Evolutionary conservation across 1,284 basidiomycete species (phyloP).

Genomic region (Moesziomyces sp.): DNA sequence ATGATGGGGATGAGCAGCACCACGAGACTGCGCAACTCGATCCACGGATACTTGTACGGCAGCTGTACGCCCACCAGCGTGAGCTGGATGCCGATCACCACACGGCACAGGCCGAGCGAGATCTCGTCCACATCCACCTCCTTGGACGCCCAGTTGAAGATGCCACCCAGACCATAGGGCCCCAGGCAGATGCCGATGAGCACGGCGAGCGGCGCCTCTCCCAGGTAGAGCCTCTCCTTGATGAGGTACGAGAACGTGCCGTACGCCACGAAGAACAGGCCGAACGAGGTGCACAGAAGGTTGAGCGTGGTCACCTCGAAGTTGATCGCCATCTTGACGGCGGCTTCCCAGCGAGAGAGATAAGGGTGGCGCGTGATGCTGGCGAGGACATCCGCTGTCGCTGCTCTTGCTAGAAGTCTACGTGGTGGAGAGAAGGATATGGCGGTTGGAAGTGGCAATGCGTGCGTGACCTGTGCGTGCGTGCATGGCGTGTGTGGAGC

Average conservation of each 20-base stretch:
- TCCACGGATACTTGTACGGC: conserved; percentile 54
- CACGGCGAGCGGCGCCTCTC: conserved; percentile 59
- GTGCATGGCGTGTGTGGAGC: too few relatives aligned
- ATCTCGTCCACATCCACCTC: conserved; percentile 42
- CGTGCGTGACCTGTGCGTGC: too few relatives aligned
- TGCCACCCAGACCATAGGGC: conserved; percentile 50
- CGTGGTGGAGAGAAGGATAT: too few relatives aligned
- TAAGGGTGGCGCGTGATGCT: too few relatives aligned
- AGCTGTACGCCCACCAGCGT: conserved; percentile 57
- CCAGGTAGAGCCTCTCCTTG: conserved; percentile 58
- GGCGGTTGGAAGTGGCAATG: too few relatives aligned
- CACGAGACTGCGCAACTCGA: conserved; percentile 43
- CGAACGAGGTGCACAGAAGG: conserved; percentile 43
- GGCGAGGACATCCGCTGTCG: too few relatives aligned
- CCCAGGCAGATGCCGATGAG: conserved; percentile 53
- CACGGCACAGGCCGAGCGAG: conserved; percentile 45
- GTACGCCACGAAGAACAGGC: conserved; percentile 49
- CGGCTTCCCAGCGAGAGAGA: too few relatives aligned
- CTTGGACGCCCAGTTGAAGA: conserved; percentile 41
- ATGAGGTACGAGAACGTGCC: conserved; percentile 56
- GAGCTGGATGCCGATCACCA: conserved; percentile 60
- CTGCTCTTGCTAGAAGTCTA: too few relatives aligned
- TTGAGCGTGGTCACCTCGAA: conserved; percentile 45
- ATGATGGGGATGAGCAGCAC: conserved; percentile 56
- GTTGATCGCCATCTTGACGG: conserved; percentile 19